Percentiles rank a stretch among this genome's conserved stretches.
Conservation (phyloP, 106 monocot genomes). For the Apostasia shenzhenica region DNA sequence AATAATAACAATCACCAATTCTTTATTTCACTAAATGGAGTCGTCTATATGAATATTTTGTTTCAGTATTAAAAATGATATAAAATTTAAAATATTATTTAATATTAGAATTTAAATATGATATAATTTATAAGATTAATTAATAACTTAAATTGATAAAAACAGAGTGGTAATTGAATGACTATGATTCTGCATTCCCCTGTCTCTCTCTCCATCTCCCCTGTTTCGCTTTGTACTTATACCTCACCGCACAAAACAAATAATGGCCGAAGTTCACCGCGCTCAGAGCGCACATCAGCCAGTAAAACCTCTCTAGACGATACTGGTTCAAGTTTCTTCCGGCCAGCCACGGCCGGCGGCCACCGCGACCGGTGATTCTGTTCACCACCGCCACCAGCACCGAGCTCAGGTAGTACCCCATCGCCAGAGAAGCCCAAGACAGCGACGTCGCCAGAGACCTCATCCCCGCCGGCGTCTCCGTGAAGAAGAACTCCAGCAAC, state of each 20-base stretch:
- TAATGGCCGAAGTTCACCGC: constrained; percentile 37
- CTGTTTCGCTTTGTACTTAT: constrained; percentile 52
- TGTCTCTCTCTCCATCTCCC: background rate
- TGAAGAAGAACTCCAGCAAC: constrained; percentile 87
- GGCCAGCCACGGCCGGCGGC: constrained; percentile 39
- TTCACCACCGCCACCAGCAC: constrained; percentile 66
- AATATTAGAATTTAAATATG: too few relatives aligned
- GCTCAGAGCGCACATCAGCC: constrained; percentile 75
- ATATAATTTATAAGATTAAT: too few relatives aligned
- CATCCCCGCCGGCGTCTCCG: constrained; percentile 70
- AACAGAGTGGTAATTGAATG: too few relatives aligned
- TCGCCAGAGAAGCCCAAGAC: constrained; percentile 64
- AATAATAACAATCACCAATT: too few relatives aligned
- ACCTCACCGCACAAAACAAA: constrained; percentile 49
- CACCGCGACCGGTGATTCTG: constrained; percentile 22
- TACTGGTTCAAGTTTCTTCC: constrained; percentile 56
- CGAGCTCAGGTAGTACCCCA: constrained; percentile 84
- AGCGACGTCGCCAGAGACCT: constrained; percentile 68
- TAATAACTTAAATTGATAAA: too few relatives aligned
- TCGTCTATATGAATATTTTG: too few relatives aligned
- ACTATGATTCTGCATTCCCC: background rate
- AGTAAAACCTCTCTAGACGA: constrained; percentile 70
- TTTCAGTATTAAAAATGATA: too few relatives aligned
- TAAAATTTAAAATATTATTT: too few relatives aligned
- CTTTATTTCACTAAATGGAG: too few relatives aligned